Evolutionary conservation across 371 early-diverging fungal genomes (phyloP).

Genomic region (Choanephora cucurbitarum): DNA sequence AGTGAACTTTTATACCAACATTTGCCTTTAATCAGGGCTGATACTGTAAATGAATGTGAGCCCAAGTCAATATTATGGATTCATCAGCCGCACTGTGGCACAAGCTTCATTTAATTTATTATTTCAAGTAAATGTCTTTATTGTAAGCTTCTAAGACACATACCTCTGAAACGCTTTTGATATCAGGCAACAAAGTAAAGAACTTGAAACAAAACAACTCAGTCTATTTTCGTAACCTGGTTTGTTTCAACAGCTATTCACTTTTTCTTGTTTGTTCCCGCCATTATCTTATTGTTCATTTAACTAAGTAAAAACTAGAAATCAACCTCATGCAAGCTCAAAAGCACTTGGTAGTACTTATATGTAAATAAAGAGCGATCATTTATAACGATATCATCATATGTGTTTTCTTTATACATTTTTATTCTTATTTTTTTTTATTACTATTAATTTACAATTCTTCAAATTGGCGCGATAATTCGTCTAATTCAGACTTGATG

Average conservation of each 20-base stretch:
- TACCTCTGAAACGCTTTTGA: conserved; percentile 40
- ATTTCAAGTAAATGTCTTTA: conserved; percentile 38
- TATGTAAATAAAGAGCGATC: background rate
- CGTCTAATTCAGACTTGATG: conserved; percentile 75
- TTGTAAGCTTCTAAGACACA: conserved; percentile 41
- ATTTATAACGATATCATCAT: background rate
- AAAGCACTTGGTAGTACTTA: conserved; percentile 41
- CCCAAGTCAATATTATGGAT: too few species aligned
- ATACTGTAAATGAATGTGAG: too few species aligned
- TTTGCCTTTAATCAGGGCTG: too few species aligned
- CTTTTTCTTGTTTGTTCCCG: conserved; percentile 37
- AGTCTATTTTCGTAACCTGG: too few species aligned
- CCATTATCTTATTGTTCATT: conserved; percentile 37
- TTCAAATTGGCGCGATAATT: conserved; percentile 71
- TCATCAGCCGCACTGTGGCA: too few species aligned
- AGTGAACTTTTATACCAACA: too few species aligned
- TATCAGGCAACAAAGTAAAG: conserved; percentile 27
- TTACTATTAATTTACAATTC: conserved; percentile 56
- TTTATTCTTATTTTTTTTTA: background rate
- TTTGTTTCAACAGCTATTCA: conserved; percentile 36
- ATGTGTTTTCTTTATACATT: background rate
- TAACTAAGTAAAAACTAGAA: too few species aligned
- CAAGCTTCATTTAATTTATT: too few species aligned
- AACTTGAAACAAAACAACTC: too few species aligned
- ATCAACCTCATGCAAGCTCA: conserved; percentile 48